These are phyloP conservation scores for Bonia amplexicaulis DNA, from an alignment of 176 grass and related monocot species.

Conservation along the genomic window DNA sequence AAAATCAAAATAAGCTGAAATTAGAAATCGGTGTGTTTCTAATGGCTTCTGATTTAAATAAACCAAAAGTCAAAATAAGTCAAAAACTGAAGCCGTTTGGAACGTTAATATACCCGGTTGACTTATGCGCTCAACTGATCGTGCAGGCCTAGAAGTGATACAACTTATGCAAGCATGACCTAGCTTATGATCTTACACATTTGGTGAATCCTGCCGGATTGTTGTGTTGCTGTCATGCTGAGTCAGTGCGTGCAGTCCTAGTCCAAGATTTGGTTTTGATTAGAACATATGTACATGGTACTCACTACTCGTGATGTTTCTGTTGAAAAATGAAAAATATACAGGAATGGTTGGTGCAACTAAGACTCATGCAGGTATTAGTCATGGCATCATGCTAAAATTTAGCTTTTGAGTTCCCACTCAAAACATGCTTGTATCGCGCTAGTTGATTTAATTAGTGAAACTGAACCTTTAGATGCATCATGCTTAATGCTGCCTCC, in stretches of 20 bases:
- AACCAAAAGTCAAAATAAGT: no score
- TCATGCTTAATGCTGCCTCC: background rate
- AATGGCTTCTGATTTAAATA: no score
- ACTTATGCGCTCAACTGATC: background rate
- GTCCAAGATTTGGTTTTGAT: constrained; percentile 26
- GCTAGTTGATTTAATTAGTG: background rate
- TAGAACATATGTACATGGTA: background rate
- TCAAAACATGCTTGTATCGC: background rate
- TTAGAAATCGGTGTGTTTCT: no score
- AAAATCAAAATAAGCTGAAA: no score
- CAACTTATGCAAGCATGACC: background rate
- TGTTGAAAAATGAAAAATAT: background rate
- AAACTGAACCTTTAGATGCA: background rate
- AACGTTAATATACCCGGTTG: background rate
- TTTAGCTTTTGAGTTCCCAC: background rate
- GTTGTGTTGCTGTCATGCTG: background rate
- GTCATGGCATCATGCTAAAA: background rate
- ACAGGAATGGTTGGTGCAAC: background rate
- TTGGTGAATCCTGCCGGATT: constrained; percentile 21
- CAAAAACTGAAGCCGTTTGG: no score
- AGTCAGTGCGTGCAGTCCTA: background rate
- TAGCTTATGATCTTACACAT: background rate
- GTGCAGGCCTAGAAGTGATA: background rate
- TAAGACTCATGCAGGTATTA: background rate
- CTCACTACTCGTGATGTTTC: background rate